Evolutionary conservation across 805 yeast species (phyloP), one percentile per base, ranked within the genome.

Genomic region (Citeromyces matritensis): DNA sequence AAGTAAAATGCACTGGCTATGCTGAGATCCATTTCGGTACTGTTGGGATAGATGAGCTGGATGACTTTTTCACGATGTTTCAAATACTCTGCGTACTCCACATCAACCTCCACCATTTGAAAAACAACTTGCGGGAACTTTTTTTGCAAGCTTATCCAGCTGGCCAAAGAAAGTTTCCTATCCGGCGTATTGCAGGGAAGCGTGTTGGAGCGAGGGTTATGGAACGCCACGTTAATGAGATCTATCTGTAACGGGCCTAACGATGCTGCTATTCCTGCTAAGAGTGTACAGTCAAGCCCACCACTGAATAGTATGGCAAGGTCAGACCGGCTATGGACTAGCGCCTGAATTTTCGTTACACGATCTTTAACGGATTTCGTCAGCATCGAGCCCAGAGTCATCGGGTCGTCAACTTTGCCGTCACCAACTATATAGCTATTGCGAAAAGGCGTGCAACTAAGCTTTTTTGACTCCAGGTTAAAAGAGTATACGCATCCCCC

Each of bases 1-100:
- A 85, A 91, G 48, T 76, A 85, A 45, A 91, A 91, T 0, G 99
- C 98, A 37, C 88, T 72, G 2, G 96, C 96, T 32, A 91, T 91
- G 1, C 95, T 81, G 14, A 85, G 54, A 50, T 91, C 99, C 97
- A 91, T 91, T 39, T 85, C 97, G 0, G 95, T 85, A 28, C 69
- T 63, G 36, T 74, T 71, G 0, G 99, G 98, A 44, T 63, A 74
- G 65, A 91, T 91, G 27, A 88, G 55, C 15, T 64, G 56, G 28
- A 60, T 51, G 0, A 88, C 94, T 3, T 56, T 49, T 1, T 57
- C 51, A 32, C 63, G 65, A 24, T 66, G 66, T 3, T 44, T 27
- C 7, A 68, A 42, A 54, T 84, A 83, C 30, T 71, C 76, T 5
- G 66, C 69, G 43, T 78, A 86, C 1, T 79, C 55, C 2, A 91